Percentiles rank a stretch among this genome's conserved stretches.
phyloP scores from a whole-genome alignment of 2,329 filamentous ascomycete genomes.

The Penicillium sumatraense region DNA sequence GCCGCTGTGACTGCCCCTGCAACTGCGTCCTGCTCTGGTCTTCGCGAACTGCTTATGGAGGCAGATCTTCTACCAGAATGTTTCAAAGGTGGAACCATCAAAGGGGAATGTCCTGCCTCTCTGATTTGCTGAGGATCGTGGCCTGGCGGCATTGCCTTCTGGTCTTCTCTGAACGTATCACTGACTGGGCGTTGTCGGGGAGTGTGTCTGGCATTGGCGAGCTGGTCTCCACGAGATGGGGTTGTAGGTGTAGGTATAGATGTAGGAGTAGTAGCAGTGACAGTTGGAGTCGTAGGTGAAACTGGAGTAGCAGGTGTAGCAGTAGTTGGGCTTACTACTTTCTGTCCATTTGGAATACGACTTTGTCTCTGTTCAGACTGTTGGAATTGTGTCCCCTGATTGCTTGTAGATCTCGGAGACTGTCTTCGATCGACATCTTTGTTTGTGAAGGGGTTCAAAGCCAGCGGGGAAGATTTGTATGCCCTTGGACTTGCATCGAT shows the following conservation, averaged over 20 bases:
- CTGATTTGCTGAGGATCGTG: neutral
- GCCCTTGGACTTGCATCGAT: slow-evolving; percentile 14
- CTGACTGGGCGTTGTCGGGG: neutral
- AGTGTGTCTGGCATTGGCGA: neutral
- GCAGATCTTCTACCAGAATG: slow-evolving; percentile 12
- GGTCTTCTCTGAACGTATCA: neutral
- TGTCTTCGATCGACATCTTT: slow-evolving; percentile 10
- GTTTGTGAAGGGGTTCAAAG: slow-evolving; percentile 27
- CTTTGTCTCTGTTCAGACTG: neutral
- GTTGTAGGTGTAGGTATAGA: no score
- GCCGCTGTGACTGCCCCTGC: slow-evolving; percentile 4
- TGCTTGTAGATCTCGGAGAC: neutral
- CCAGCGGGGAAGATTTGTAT: slow-evolving; percentile 40
- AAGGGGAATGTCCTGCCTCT: neutral
- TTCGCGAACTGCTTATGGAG: neutral
- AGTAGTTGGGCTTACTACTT: neutral
- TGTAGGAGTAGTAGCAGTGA: no score
- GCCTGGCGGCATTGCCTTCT: no score
- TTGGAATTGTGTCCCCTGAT: neutral
- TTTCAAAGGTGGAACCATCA: slow-evolving; percentile 13
- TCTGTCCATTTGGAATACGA: no score
- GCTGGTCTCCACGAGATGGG: neutral
- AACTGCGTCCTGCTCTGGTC: neutral
- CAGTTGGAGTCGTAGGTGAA: no score
- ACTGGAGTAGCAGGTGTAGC: no score